Evolutionary conservation across 192 early-diverging fungal species (phyloP).

Genomic region (Coemansia sp.): DNA sequence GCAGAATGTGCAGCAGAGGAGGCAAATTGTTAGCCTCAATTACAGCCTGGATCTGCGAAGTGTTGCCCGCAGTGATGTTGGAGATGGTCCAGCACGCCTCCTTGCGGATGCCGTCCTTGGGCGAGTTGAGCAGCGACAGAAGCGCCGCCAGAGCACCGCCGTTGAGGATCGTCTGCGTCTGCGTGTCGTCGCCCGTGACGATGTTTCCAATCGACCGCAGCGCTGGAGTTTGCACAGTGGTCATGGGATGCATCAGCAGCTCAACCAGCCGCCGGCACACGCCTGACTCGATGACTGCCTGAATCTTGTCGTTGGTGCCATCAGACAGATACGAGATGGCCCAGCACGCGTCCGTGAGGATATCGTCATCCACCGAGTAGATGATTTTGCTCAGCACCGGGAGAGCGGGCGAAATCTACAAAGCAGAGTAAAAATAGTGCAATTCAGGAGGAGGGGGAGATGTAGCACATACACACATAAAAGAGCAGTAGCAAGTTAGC

Average conservation of each 20-base stretch:
- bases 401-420: conserved; percentile 83
- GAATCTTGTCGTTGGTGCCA: conserved; percentile 96
- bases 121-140: conserved; percentile 77
- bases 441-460: neutral
- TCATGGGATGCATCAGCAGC: conserved; percentile 84
- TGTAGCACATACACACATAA: neutral
- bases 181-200: conserved; percentile 96
- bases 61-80: conserved; percentile 97
- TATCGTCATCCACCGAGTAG: conserved; percentile 89
- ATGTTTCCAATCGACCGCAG: conserved; percentile 98
- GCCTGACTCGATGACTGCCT: conserved; percentile 94
- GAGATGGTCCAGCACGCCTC: conserved; percentile 99
- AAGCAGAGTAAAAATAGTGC: neutral
- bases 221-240: conserved; percentile 93
- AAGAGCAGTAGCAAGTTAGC: neutral
- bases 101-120: conserved; percentile 96
- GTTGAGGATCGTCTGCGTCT: conserved; percentile 96
- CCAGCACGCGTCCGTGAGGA: conserved; percentile 99
- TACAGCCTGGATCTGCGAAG: conserved; percentile 89
- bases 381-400: conserved; percentile 90
- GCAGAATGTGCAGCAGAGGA: conserved; percentile 83
- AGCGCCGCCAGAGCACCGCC: conserved; percentile 82
- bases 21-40: conserved; percentile 96
- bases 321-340: conserved; percentile 99
- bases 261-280: conserved; percentile 94